phyloP scores from a whole-genome alignment of 345 rosid genomes.

The Arabis hirsuta region DNA sequence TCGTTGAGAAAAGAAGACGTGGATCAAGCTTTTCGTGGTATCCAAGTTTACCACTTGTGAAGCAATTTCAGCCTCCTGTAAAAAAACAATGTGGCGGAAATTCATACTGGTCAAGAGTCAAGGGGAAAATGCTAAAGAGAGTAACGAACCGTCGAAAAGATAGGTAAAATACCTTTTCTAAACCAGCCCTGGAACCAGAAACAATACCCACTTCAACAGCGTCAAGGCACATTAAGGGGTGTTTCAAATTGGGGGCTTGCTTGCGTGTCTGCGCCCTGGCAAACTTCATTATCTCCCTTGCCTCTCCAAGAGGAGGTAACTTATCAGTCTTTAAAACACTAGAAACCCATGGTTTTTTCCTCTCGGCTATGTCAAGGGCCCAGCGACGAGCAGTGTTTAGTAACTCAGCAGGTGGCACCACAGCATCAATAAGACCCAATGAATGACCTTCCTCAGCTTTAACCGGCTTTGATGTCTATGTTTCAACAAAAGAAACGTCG shows the following conservation, averaged over 20 bases:
- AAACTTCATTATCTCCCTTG: constrained; percentile 84
- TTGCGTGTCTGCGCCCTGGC: constrained; percentile 72
- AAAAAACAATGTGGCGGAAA: constrained; percentile 32
- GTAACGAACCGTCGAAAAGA: constrained; percentile 2
- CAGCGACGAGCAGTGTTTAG: constrained; percentile 73
- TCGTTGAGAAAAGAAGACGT: constrained; percentile 87
- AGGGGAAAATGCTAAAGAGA: constrained; percentile 19
- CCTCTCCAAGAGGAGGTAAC: constrained; percentile 86
- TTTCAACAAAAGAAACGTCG: background rate
- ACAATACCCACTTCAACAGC: constrained; percentile 85
- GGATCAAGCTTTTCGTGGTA: constrained; percentile 85
- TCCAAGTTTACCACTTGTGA: constrained; percentile 62
- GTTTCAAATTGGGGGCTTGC: constrained; percentile 80
- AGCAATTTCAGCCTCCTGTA: constrained; percentile 76
- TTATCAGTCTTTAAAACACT: constrained; percentile 80
- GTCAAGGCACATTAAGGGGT: constrained; percentile 89
- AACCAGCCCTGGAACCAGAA: constrained; percentile 79
- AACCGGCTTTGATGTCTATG: constrained; percentile 81
- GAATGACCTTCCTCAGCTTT: constrained; percentile 71
- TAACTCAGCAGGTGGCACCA: constrained; percentile 70
- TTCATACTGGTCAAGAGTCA: background rate
- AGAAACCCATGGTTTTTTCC: constrained; percentile 83
- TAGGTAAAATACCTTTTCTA: constrained; percentile 64
- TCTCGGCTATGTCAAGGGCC: constrained; percentile 79
- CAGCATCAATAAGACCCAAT: constrained; percentile 82